Conservation (phyloP, 106 monocot species). For the Allium fistulosum region DNA sequence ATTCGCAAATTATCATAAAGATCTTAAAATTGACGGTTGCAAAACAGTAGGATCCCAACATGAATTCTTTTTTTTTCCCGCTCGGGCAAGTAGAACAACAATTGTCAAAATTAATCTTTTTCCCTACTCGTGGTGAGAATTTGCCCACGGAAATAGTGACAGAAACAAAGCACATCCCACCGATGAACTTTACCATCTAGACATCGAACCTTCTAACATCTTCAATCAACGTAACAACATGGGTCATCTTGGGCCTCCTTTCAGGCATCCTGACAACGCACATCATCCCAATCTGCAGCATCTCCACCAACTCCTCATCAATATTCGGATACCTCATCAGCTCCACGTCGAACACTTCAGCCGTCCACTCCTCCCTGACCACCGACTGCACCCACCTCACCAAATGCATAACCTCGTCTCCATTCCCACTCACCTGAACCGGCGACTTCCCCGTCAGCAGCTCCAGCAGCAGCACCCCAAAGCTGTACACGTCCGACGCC, state of each 20-base stretch:
- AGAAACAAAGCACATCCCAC: too few relatives aligned
- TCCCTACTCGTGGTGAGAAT: too few relatives aligned
- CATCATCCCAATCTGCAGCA: conserved; percentile 13
- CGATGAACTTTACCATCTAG: not conserved
- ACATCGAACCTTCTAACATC: conserved; percentile 7
- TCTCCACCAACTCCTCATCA: conserved; percentile 20
- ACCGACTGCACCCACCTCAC: conserved; percentile 15
- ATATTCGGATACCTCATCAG: conserved; percentile 10
- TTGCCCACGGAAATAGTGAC: too few relatives aligned
- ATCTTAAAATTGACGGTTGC: too few relatives aligned
- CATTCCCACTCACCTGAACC: conserved; percentile 15
- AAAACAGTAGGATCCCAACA: too few relatives aligned
- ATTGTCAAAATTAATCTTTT: too few relatives aligned
- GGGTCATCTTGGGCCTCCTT: conserved; percentile 10
- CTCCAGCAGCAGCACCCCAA: conserved; percentile 49
- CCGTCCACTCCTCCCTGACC: conserved; percentile 17
- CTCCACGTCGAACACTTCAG: conserved; percentile 12
- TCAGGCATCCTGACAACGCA: conserved; percentile 14
- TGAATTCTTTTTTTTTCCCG: too few relatives aligned
- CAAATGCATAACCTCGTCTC: conserved; percentile 14
- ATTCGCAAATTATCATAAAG: too few relatives aligned
- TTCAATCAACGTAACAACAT: conserved; percentile 13
- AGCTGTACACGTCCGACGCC: conserved; percentile 44
- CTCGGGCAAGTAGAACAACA: too few relatives aligned
- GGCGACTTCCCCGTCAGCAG: conserved; percentile 47